A percentile compares a stretch with the other conserved stretches of the same genome.
These are phyloP conservation scores for Tuber borchii DNA, from an alignment of 495 filamentous ascomycete genomes.

Conservation along the genomic window DNA sequence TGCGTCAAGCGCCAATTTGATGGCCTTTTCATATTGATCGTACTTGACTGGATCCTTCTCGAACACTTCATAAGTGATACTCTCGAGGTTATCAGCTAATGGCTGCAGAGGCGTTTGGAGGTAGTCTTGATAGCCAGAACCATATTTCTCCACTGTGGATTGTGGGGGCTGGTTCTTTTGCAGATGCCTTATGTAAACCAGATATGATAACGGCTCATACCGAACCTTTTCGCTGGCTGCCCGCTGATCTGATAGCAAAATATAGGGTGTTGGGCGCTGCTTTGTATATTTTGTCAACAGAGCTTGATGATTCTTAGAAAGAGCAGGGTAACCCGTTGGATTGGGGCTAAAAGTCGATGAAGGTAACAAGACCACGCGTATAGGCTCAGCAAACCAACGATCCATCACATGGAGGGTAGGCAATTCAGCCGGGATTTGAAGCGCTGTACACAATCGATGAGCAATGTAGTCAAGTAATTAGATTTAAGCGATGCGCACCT, in stretches of 20 bases:
- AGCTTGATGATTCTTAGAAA: conserved; percentile 70
- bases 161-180: conserved; percentile 70
- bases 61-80: conserved; percentile 96
- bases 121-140: conserved; percentile 83
- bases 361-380: conserved; percentile 69
- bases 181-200: conserved; percentile 75
- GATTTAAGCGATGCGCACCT: conserved; percentile 57
- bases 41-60: conserved; percentile 98
- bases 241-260: conserved; percentile 34
- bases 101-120: conserved; percentile 91
- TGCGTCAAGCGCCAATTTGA: conserved; percentile 72
- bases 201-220: conserved; percentile 58
- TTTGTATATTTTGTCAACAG: conserved; percentile 74
- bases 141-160: conserved; percentile 60
- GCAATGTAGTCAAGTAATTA: conserved; percentile 3
- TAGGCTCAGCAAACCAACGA: conserved; percentile 90
- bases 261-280: conserved; percentile 37
- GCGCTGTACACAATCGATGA: conserved; percentile 50
- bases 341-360: conserved; percentile 67
- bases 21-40: conserved; percentile 83
- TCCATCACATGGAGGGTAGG: conserved; percentile 67
- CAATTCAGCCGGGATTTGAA: conserved; percentile 70
- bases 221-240: conserved; percentile 27
- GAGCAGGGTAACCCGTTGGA: conserved; percentile 68
- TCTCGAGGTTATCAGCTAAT: conserved; percentile 91